These are phyloP conservation scores for Stentor roeselii DNA, from an alignment of 73 alveolate genomes.

Conservation along the genomic window DNA sequence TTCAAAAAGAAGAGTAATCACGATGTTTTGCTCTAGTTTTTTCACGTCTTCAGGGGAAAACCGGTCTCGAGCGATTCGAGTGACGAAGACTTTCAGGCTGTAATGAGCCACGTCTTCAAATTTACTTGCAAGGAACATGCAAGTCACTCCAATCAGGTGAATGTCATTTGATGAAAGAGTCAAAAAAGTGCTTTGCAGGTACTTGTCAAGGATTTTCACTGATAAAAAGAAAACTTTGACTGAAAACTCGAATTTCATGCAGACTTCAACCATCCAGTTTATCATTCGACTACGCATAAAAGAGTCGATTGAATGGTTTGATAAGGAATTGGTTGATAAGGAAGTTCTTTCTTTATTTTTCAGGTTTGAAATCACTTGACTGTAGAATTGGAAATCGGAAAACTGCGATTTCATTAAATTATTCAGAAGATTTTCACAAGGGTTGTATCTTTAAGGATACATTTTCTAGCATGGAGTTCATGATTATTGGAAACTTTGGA, in stretches of 20 bases:
- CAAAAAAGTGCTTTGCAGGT: neutral
- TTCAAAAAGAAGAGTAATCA: neutral
- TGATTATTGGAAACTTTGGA: too few species aligned
- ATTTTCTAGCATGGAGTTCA: too few species aligned
- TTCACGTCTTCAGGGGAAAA: neutral
- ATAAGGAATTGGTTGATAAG: neutral
- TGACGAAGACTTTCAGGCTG: neutral
- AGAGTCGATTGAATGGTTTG: neutral
- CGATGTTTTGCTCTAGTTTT: neutral
- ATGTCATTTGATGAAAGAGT: neutral
- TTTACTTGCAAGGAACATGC: neutral
- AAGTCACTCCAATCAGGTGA: neutral
- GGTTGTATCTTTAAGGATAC: too few species aligned
- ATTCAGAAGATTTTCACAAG: too few species aligned
- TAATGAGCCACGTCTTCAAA: neutral
- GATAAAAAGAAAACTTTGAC: neutral
- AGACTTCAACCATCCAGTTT: neutral
- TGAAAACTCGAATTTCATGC: neutral
- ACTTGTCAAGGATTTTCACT: neutral
- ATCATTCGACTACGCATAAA: neutral
- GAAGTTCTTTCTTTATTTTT: neutral
- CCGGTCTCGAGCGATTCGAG: neutral
- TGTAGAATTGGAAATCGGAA: too few species aligned
- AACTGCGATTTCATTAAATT: too few species aligned
- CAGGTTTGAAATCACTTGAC: neutral